Percentiles rank a stretch among this genome's conserved stretches.
Evolutionary conservation across 495 filamentous ascomycete genomes (phyloP).

Genomic region (Tuber borchii): DNA sequence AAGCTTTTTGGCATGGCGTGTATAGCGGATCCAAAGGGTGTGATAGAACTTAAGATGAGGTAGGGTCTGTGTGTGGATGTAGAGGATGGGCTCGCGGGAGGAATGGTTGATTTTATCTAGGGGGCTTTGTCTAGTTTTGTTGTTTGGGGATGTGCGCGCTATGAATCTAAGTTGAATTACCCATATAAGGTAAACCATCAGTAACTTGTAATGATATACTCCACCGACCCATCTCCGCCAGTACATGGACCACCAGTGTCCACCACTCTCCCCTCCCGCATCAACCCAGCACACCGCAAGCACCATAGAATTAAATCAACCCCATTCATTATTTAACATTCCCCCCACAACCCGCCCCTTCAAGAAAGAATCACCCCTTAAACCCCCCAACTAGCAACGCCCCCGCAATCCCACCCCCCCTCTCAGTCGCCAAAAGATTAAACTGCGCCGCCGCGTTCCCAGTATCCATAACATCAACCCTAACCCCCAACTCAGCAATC

Average conservation of each 20-base stretch:
- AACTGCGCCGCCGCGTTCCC: conserved; percentile 88
- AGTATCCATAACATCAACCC: conserved; percentile 86
- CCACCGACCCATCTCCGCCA: conserved; percentile 13
- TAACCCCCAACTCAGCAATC: conserved; percentile 72
- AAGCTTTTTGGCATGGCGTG: conserved; percentile 22
- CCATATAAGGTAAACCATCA: neutral
- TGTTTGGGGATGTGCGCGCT: neutral
- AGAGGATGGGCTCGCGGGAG: conserved; percentile 4
- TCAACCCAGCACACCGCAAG: neutral
- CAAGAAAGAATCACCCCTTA: neutral
- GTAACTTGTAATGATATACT: conserved; percentile 20
- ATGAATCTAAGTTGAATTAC: neutral
- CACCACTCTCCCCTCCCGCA: neutral
- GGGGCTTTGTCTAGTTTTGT: neutral
- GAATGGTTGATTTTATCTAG: neutral
- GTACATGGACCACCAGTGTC: neutral
- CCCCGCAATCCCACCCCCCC: conserved; percentile 72
- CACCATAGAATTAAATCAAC: conserved; percentile 1
- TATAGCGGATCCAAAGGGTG: conserved; percentile 11
- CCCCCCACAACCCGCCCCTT: neutral
- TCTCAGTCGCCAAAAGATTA: conserved; percentile 77
- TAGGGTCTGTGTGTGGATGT: neutral
- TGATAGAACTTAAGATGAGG: conserved; percentile 25
- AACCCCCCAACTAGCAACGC: conserved; percentile 57
- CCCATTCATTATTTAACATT: conserved; percentile 7